phyloP scores from a whole-genome alignment of 1,139 yeast species.

The Candida anutae region DNA sequence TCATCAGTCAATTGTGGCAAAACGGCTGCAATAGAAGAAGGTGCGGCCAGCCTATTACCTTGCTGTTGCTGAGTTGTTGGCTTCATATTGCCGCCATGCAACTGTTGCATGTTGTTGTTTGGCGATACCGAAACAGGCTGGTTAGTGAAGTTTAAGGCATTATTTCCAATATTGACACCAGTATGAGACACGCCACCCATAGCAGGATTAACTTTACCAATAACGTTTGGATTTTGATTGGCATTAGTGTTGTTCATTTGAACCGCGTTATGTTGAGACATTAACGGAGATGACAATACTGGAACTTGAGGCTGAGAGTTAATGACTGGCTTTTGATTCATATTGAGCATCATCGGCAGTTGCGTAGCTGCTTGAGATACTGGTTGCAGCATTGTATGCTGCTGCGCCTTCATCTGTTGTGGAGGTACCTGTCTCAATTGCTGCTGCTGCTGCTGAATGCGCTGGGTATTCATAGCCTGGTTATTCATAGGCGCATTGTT shows the following conservation, averaged over 20 bases:
- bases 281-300: constrained; percentile 14
- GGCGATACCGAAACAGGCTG: too few relatives aligned
- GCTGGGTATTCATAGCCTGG: constrained; percentile 4
- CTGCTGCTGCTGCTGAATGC: constrained; percentile 5
- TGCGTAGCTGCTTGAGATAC: constrained; percentile 6
- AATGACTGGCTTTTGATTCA: constrained; percentile 12
- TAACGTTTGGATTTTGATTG: background rate
- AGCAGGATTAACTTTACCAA: background rate
- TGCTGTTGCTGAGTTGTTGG: too few relatives aligned
- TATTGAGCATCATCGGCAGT: constrained; percentile 18
- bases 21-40: constrained; percentile 11
- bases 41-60: constrained; percentile 3
- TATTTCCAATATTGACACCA: too few relatives aligned
- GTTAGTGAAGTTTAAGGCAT: too few relatives aligned
- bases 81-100: too few relatives aligned
- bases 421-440: constrained; percentile 5
- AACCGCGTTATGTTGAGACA: constrained; percentile 13
- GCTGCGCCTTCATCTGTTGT: too few relatives aligned
- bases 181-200: too few relatives aligned
- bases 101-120: too few relatives aligned
- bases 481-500: constrained; percentile 1
- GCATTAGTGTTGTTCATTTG: constrained; percentile 6
- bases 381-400: too few relatives aligned
- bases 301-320: constrained; percentile 13
- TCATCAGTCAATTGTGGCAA: constrained; percentile 39